These are phyloP conservation scores for Aphanomyces invadans DNA, from an alignment of 352 stramenopile species.

Conservation along the genomic window DNA sequence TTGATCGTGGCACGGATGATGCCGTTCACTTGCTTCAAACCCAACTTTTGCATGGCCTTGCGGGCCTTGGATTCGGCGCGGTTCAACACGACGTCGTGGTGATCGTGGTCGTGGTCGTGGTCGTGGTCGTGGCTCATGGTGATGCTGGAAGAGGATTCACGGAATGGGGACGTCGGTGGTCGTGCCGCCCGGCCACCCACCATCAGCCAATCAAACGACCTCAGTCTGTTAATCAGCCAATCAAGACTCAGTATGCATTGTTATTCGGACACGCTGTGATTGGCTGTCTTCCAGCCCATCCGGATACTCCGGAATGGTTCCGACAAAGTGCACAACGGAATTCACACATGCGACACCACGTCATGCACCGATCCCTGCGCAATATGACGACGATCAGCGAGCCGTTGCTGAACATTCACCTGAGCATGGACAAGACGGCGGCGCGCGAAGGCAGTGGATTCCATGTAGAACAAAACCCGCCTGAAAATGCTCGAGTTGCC, in stretches of 20 bases:
- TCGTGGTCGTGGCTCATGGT: constrained; percentile 31
- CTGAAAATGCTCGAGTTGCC: background rate
- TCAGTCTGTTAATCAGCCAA: background rate
- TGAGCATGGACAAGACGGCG: constrained; percentile 15
- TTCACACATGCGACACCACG: background rate
- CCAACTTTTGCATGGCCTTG: constrained; percentile 99
- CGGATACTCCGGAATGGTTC: background rate
- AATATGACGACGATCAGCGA: constrained; percentile 11
- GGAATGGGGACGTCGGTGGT: background rate
- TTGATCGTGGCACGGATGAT: constrained; percentile 98
- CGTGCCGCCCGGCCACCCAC: background rate
- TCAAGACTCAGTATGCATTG: background rate
- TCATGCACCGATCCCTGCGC: background rate
- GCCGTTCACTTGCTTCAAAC: constrained; percentile 93
- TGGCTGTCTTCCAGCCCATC: background rate
- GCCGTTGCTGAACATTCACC: constrained; percentile 6
- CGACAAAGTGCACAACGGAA: background rate
- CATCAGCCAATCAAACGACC: background rate
- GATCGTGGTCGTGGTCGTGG: constrained; percentile 54
- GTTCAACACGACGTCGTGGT: constrained; percentile 87
- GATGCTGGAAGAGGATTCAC: constrained; percentile 1
- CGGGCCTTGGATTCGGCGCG: constrained; percentile 98
- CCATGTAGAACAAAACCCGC: background rate
- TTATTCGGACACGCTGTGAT: background rate
- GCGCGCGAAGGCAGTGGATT: constrained; percentile 22